Base-by-base conservation (phyloP, 2,329 filamentous ascomycete genomes). In the Arthroderma sp. region DNA sequence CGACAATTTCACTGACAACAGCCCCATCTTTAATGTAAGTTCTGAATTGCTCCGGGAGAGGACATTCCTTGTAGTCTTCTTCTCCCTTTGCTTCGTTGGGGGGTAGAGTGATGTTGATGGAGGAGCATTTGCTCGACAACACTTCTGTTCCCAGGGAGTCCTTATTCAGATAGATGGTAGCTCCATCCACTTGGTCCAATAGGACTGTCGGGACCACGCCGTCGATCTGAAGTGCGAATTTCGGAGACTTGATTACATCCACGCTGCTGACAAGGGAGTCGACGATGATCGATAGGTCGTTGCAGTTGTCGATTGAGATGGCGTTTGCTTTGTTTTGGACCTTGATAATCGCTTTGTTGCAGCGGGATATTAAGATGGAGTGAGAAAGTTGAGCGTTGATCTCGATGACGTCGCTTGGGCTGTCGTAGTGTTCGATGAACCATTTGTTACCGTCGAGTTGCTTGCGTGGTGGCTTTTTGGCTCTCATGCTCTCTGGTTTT, bases 341-440 rank as follows among this genome's bases (percentile, higher is more conserved):
- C 54, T 93, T 83, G 57, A 98, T 76, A 27, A 88, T 93, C 4
- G 84, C 84, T 66, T 91, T 91, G 66, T 80, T 87, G 74, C 89
- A 96, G 55, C 84, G 82, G 58, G 83, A 86, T 61, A 98, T 91
- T 52, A 96, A 79, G 51, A 98, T 79, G 1, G 87, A 94, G 52
- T 98, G 91, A 38, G 80, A 79, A 58, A 94, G 78, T 51, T 78
- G 74, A 7, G 86, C 88, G 43, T 88, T 75, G 54, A 95, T 81
- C 61, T 89, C 81, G 49, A 96, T 74, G 3, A 88, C 79, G 10
- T 79, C 71, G 48, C 79, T 77, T 43, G 71, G 68, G 49, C 81
- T 85, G 42, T 98, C 91, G 57, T 79, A 96, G 69, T 98, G 91
- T 73, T 96, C 91, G 56, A 98, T 78, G 46, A 82, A 78, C 91